Evolutionary conservation across 495 filamentous ascomycete genomes (phyloP).

Genomic region (Penicillium maclennaniae): DNA sequence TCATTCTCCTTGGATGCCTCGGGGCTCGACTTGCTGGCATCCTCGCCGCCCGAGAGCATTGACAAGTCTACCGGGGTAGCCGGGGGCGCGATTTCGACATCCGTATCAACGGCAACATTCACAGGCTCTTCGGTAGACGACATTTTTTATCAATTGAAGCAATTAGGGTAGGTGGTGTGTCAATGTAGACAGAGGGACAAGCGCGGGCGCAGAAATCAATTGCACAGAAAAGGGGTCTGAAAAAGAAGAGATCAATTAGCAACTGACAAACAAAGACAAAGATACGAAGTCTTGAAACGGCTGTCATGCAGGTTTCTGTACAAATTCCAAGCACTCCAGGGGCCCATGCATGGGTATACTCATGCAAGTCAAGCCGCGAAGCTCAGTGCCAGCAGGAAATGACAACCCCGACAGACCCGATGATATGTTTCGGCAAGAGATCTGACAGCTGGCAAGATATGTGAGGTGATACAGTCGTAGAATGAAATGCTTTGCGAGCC

Average conservation of each 20-base stretch:
- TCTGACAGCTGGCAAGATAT: neutral
- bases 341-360: constrained; percentile 1
- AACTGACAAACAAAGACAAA: neutral
- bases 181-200: neutral
- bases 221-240: constrained; percentile 7
- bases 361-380: constrained; percentile 1
- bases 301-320: neutral
- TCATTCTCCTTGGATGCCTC: constrained; percentile 40
- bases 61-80: constrained; percentile 41
- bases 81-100: constrained; percentile 32
- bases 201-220: neutral
- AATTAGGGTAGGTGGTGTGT: constrained; percentile 3
- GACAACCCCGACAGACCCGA: constrained; percentile 1
- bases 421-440: neutral
- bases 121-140: constrained; percentile 40
- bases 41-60: constrained; percentile 38
- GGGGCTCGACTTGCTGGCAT: constrained; percentile 35
- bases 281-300: neutral
- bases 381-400: constrained; percentile 9
- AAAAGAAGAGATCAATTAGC: constrained; percentile 3
- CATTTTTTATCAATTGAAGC: constrained; percentile 23
- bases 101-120: constrained; percentile 23
- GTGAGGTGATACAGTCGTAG: neutral
- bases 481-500: neutral
- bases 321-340: neutral